A percentile compares a stretch with the other conserved stretches of the same genome.
Evolutionary conservation across 257 asterid species (phyloP).

Genomic region (Solanum habrochaites): DNA sequence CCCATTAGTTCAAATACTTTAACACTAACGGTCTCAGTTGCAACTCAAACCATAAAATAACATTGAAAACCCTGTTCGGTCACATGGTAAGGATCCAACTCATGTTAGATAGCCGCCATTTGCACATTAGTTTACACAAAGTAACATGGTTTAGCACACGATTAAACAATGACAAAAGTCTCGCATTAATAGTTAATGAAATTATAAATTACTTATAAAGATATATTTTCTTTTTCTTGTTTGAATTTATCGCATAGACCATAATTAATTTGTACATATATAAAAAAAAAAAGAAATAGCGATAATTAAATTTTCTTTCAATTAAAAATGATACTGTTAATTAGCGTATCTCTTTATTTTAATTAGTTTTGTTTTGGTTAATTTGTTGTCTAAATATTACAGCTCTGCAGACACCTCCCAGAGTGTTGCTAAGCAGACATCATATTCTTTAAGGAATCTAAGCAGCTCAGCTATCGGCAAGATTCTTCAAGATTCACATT

Average conservation of each 20-base stretch:
- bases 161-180: accelerated
- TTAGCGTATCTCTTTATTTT: not conserved
- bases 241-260: no score
- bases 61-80: not conserved
- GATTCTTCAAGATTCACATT: slow-evolving; percentile 26
- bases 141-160: not conserved
- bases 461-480: not conserved
- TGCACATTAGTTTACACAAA: not conserved
- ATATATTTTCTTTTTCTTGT: no score
- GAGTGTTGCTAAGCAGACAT: not conserved
- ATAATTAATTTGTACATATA: no score
- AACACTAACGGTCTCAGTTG: not conserved
- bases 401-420: not conserved
- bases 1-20: slow-evolving; percentile 2
- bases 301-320: no score
- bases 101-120: slow-evolving; percentile 19
- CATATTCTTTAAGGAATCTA: slow-evolving; percentile 18
- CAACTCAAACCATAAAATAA: not conserved
- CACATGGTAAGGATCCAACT: not conserved
- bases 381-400: not conserved
- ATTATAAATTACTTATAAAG: accelerated
- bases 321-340: not conserved
- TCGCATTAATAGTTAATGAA: no score
- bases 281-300: no score
- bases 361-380: not conserved